A percentile compares a stretch with the other conserved stretches of the same genome.
Conservation (phyloP, 2,329 filamentous ascomycete species). For the Claviceps humidiphila region DNA sequence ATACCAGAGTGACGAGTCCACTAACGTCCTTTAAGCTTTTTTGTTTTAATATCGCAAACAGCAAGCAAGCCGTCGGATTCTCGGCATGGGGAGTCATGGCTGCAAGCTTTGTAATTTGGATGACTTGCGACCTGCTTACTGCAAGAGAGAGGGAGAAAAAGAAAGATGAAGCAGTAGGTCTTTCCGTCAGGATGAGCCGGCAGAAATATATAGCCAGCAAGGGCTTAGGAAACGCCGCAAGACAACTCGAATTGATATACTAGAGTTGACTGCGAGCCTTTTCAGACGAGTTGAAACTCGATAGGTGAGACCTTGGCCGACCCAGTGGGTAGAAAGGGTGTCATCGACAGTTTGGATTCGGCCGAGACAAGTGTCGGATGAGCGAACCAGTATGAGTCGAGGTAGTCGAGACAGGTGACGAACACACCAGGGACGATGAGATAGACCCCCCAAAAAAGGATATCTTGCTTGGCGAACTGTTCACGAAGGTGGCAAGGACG, state of each 20-base stretch:
- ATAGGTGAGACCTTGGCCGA: not conserved
- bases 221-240: not conserved
- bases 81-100: slow-evolving; percentile 41
- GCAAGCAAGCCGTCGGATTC: slow-evolving; percentile 42
- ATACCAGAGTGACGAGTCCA: slow-evolving; percentile 8
- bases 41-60: slow-evolving; percentile 47
- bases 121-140: not conserved
- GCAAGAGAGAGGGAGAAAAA: too few relatives aligned
- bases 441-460: not conserved
- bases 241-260: not conserved
- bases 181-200: not conserved
- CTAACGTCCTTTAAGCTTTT: slow-evolving; percentile 48
- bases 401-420: not conserved
- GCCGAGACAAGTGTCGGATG: not conserved
- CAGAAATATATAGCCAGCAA: not conserved
- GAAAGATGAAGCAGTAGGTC: not conserved
- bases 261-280: not conserved
- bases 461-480: not conserved
- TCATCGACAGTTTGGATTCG: not conserved
- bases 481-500: not conserved
- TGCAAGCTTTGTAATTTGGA: not conserved
- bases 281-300: not conserved
- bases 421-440: not conserved
- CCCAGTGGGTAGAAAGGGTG: not conserved
- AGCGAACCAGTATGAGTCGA: not conserved